These are phyloP conservation scores for Coemansia sp. DNA, from an alignment of 192 early-diverging fungal genomes.

Conservation along the genomic window DNA sequence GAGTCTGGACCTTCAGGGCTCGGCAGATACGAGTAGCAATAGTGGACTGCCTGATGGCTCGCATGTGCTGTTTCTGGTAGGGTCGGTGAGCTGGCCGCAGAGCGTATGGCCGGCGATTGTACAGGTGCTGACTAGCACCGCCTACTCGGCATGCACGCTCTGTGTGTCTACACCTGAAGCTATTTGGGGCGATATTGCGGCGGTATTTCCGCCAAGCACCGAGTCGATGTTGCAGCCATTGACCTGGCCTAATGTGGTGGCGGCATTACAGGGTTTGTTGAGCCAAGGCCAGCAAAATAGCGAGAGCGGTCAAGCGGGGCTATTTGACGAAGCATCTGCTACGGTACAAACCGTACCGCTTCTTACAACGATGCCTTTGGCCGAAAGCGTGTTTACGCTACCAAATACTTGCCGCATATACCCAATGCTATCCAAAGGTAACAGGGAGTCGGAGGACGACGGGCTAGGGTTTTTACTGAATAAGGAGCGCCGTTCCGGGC, in stretches of 20 bases:
- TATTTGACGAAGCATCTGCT: slow-evolving; percentile 5
- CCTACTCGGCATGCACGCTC: slow-evolving; percentile 23
- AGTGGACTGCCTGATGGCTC: slow-evolving; percentile 17
- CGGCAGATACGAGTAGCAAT: background rate
- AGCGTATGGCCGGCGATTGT: slow-evolving; percentile 19
- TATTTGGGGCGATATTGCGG: slow-evolving; percentile 28
- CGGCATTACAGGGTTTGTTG: slow-evolving; percentile 9
- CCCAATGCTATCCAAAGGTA: background rate
- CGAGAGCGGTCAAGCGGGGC: background rate
- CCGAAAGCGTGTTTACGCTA: slow-evolving; percentile 21
- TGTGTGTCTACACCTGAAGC: slow-evolving; percentile 25
- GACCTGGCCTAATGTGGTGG: slow-evolving; percentile 3
- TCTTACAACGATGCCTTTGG: slow-evolving; percentile 7
- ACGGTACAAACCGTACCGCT: slow-evolving; percentile 11
- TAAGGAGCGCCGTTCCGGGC: background rate
- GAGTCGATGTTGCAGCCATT: slow-evolving; percentile 3
- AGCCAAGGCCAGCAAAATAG: background rate
- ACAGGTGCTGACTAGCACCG: background rate
- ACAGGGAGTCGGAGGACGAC: background rate
- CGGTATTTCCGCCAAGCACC: slow-evolving; percentile 10
- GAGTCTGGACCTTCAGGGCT: background rate
- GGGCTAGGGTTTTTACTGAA: background rate
- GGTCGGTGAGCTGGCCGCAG: slow-evolving; percentile 26
- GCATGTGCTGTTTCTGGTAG: slow-evolving; percentile 37
- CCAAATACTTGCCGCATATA: slow-evolving; percentile 13